These are phyloP conservation scores for Cutaneotrichosporon cutaneum DNA, from an alignment of 1,284 basidiomycete species.

Conservation along the genomic window DNA sequence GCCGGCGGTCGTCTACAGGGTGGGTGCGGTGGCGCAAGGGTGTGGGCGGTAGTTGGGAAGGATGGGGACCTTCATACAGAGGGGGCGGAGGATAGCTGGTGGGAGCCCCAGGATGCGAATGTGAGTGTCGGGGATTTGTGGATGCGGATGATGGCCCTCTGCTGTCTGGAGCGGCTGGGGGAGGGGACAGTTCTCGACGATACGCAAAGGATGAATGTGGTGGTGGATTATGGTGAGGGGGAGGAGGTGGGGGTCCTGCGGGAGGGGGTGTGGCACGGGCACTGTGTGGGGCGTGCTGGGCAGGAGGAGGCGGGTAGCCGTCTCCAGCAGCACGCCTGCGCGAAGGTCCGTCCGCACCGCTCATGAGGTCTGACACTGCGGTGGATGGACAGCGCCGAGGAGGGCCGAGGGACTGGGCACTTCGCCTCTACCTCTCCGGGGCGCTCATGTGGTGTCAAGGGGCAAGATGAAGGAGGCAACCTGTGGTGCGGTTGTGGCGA, in stretches of 20 bases:
- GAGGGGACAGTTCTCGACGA: neutral
- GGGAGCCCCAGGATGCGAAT: neutral
- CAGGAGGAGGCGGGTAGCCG: neutral
- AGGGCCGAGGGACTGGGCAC: neutral
- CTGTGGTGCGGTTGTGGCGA: neutral
- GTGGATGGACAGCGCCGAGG: neutral
- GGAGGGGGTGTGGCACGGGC: neutral
- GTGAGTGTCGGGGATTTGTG: neutral
- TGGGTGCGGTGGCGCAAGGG: neutral
- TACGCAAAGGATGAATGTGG: neutral
- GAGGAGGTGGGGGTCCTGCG: neutral
- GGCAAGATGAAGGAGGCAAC: neutral
- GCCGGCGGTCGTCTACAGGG: constrained; percentile 1
- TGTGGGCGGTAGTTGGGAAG: neutral
- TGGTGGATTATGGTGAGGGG: neutral
- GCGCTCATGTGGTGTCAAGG: constrained; percentile 1
- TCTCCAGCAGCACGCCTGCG: constrained; percentile 2
- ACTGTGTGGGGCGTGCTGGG: neutral
- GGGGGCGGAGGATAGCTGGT: neutral
- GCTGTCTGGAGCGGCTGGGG: neutral
- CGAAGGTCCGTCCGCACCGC: neutral
- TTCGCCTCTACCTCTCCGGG: constrained; percentile 7
- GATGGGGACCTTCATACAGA: neutral
- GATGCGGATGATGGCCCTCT: neutral
- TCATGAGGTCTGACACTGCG: constrained; percentile 6